A percentile compares a stretch with the other conserved stretches of the same genome.
These are phyloP conservation scores for Helicocarpus griseus DNA, from an alignment of 2,329 filamentous ascomycete genomes.

Conservation along the genomic window DNA sequence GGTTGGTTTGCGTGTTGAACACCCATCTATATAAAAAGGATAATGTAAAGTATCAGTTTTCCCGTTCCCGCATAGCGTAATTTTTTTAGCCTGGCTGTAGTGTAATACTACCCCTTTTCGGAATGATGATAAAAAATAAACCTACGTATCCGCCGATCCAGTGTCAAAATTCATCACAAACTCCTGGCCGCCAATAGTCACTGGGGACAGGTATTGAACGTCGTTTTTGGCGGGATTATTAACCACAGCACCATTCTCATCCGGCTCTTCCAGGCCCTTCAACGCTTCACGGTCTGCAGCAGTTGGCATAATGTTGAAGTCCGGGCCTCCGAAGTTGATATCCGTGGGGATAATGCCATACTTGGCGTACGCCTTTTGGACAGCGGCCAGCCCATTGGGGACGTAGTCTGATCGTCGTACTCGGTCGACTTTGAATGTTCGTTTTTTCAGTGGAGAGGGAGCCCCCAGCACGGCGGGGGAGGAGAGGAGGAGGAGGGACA, in stretches of 20 bases:
- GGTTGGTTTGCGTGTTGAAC: slow-evolving; percentile 52
- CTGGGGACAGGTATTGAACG: slow-evolving; percentile 59
- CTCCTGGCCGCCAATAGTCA: slow-evolving; percentile 59
- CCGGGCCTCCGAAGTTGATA: slow-evolving; percentile 27
- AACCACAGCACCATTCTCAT: slow-evolving; percentile 48
- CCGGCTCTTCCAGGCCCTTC: slow-evolving; percentile 17
- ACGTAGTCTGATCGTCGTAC: slow-evolving; percentile 47
- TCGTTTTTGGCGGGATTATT: slow-evolving; percentile 58
- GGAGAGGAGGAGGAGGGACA: slow-evolving; percentile 25
- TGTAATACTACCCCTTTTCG: not conserved
- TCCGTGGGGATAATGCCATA: slow-evolving; percentile 47
- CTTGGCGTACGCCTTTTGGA: slow-evolving; percentile 60
- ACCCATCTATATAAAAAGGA: slow-evolving; percentile 46
- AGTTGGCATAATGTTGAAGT: slow-evolving; percentile 24
- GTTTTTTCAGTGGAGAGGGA: slow-evolving; percentile 17
- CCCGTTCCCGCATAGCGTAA: not conserved
- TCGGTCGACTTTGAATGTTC: slow-evolving; percentile 53
- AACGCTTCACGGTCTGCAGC: slow-evolving; percentile 18
- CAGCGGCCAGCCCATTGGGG: slow-evolving; percentile 50
- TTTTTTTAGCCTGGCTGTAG: not conserved
- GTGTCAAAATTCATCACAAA: slow-evolving; percentile 65
- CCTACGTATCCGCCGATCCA: slow-evolving; percentile 62
- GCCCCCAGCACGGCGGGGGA: slow-evolving; percentile 21
- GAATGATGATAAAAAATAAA: slow-evolving; percentile 7
- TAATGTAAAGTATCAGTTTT: slow-evolving; percentile 1